Base-by-base conservation (phyloP, 345 rosid genomes). In the Streptanthus diversifolius region DNA sequence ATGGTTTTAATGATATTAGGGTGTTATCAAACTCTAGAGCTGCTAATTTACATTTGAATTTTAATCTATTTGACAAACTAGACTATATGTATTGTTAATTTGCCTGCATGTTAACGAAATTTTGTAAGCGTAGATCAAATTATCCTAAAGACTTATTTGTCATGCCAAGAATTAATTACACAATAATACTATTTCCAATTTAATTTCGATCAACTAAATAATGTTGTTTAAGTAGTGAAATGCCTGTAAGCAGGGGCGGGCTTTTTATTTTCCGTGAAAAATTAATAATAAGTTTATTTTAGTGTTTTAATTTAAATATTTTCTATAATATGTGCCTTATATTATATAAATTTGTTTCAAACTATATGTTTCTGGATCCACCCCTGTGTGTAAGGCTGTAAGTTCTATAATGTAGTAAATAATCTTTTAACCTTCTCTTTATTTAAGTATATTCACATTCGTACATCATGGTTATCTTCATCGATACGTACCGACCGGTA, bases 391-490 rank as follows among this genome's bases (percentile, higher is more conserved):
- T n/a, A n/a, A n/a, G n/a, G n/a, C n/a, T n/a, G n/a, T n/a, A n/a
- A n/a, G n/a, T n/a, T n/a, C n/a, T n/a, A n/a, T n/a, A n/a, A n/a
- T n/a, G n/a, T n/a, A n/a, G n/a, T n/a, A n/a, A 45, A 21, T 33
- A 25, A 4, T 3, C 4, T 36, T 37, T n/a, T 5, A 61, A 40
- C 22, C 32, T 71, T 49, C 41, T 51, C 18, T 19, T 13, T 49
- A 29, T 36, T 49, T 39, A 14, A 25, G 47, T 48, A 11, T 40
- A 71, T 37, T 36, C 17, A 61, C 13, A 39, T 61, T 62, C 13
- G 55, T n/a, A 72, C 47, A 63, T 41, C 37, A 25, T 63, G 21
- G 48, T 64, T 44, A 63, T 43, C 12, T 66, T 57, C 59, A 36
- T n/a, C 13, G 49, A 73, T 72, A 7, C 21, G 37, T 41, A 73